Evolutionary conservation across 2,329 filamentous ascomycete genomes (phyloP).

Genomic region (Fusarium compactum): DNA sequence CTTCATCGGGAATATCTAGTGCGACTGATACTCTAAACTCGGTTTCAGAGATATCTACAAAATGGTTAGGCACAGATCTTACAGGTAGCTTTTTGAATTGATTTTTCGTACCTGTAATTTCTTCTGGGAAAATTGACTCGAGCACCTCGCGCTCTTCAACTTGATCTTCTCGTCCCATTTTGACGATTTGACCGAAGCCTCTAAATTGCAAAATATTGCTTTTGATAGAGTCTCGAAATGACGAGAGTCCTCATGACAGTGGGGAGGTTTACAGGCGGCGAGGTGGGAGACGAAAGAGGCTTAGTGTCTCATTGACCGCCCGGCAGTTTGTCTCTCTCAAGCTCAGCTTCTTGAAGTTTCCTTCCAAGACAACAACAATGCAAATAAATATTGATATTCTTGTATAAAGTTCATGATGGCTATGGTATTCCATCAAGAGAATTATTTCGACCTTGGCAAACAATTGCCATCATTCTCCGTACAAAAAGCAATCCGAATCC

Average conservation of each 20-base stretch:
- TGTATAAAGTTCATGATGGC: too few relatives aligned
- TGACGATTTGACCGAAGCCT: conserved; percentile 10
- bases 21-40: conserved; percentile 88
- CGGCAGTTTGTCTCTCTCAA: conserved; percentile 45
- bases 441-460: rapidly evolving
- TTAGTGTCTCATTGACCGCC: conserved; percentile 52
- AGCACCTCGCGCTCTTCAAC: conserved; percentile 96
- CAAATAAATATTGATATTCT: not conserved
- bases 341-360: not conserved
- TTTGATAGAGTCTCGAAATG: conserved; percentile 29
- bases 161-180: conserved; percentile 86
- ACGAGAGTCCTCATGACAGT: conserved; percentile 41
- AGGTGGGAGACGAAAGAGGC: conserved; percentile 42
- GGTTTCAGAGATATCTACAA: conserved; percentile 84
- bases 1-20: conserved; percentile 80
- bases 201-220: conserved; percentile 14
- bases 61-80: conserved; percentile 26
- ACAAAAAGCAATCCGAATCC: not conserved
- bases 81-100: not conserved
- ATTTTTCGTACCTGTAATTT: conserved; percentile 81
- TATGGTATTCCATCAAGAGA: not conserved
- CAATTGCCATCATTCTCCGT: not conserved
- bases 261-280: conserved; percentile 47
- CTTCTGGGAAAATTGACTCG: conserved; percentile 97
- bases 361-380: not conserved